phyloP scores from a whole-genome alignment of 73 alveolate species.

The Tetrahymena borealis region DNA sequence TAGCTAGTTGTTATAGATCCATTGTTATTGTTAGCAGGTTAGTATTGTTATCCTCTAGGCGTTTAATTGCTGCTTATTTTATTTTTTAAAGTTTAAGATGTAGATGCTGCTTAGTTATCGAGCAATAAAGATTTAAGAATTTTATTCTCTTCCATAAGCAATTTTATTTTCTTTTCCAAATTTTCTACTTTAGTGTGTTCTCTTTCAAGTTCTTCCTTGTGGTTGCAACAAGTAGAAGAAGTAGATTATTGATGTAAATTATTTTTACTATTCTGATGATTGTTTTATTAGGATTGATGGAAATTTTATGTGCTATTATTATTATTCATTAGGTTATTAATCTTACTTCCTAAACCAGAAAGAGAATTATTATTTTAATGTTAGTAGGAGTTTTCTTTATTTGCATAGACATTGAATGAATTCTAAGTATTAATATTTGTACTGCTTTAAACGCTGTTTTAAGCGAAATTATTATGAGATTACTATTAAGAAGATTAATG shows the following conservation, averaged over 20 bases:
- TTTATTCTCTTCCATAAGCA: not conserved
- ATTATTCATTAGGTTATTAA: not conserved
- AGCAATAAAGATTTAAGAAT: not conserved
- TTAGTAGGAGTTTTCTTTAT: not conserved
- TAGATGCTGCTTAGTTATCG: not conserved
- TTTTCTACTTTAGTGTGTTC: not conserved
- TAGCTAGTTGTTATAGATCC: not conserved
- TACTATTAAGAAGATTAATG: not conserved
- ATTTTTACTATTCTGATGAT: not conserved
- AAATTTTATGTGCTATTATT: not conserved
- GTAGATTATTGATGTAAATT: not conserved
- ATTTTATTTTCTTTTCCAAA: not conserved
- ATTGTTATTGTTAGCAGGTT: not conserved
- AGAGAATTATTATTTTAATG: not conserved
- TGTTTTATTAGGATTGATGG: not conserved
- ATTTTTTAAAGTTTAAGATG: not conserved
- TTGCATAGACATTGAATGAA: not conserved
- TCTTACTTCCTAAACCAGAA: not conserved
- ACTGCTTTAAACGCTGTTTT: not conserved
- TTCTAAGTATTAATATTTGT: not conserved
- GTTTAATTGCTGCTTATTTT: not conserved
- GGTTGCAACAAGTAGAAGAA: not conserved
- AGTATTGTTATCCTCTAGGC: not conserved
- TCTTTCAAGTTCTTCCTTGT: not conserved
- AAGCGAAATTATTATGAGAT: not conserved